Evolutionary conservation across 2,329 filamentous ascomycete genomes (phyloP), one percentile per base, ranked within the genome.

Genomic region (Aspergillus transmontanensis): DNA sequence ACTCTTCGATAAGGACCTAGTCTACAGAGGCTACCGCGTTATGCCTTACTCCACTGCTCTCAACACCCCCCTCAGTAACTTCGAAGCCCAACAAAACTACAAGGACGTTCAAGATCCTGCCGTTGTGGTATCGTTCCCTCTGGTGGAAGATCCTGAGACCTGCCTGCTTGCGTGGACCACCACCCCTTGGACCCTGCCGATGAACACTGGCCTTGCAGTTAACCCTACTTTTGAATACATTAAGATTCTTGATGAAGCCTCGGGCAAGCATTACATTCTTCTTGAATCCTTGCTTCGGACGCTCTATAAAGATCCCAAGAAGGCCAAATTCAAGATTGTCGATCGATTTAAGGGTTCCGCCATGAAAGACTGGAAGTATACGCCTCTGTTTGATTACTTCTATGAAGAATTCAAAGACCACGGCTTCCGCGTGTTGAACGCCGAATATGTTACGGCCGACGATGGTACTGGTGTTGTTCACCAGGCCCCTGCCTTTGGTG

Each of bases 31-130:
- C 50, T 91, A 95, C 79, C 89, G 90, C 74, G 93, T 98, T 66
- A 95, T 98, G 92, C 94, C 94, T 14, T 98, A 95, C 79, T 97
- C 93, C 34, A 97, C 93, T 2, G 93, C 90, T 19, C 86, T 97
- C 73, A 93, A 91, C 61, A 97, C 94, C 3, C 91, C 93, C 6
- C 84, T 97, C 70, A 96, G 92, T 79, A 96, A 97, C 79, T 96
- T 97, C 72, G 94, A 97, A 80, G 90, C 94, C 51, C 91, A 93
- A 71, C 93, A 97, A 76, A 97, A 97, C 78, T 96, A 97, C 80
- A 93, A 96, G 79, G 92, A 96, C 72, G 90, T 94, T 3, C 93
- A 92, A 63, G 94, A 98, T 71, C 94, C 94, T 7, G 93, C 94
- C 34, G 85, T 97, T 39, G 91, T 97, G 21, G 90, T 97, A 26